These are phyloP conservation scores for Mortierella antarctica DNA, from an alignment of 192 early-diverging fungal genomes.

Conservation along the genomic window DNA sequence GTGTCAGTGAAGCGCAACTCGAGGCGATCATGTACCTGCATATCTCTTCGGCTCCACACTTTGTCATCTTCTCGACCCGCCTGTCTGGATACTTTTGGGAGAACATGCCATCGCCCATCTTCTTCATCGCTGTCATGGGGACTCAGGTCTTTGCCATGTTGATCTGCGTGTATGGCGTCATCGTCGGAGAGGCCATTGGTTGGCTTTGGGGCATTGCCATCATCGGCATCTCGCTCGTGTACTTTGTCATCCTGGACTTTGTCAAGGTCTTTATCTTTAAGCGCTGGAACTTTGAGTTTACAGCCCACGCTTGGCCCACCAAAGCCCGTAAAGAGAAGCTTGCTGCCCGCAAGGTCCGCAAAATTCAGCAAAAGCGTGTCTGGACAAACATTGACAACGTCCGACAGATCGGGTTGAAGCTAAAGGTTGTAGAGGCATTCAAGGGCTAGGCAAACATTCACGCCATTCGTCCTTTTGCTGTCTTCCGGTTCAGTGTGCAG, in stretches of 20 bases:
- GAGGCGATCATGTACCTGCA: conserved; percentile 96
- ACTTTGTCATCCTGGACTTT: conserved; percentile 87
- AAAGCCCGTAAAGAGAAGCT: conserved; percentile 72
- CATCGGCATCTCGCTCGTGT: conserved; percentile 79
- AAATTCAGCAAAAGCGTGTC: conserved; percentile 60
- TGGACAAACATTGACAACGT: conserved; percentile 24
- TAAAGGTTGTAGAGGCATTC: conserved; percentile 31
- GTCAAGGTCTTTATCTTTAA: conserved; percentile 91
- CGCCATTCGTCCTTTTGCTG: not conserved
- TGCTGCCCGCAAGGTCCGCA: conserved; percentile 60
- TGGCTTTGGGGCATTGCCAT: conserved; percentile 80
- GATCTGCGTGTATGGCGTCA: conserved; percentile 76
- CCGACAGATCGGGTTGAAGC: conserved; percentile 36
- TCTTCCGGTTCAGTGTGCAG: not conserved
- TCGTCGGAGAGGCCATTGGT: conserved; percentile 75
- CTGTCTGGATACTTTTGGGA: conserved; percentile 89
- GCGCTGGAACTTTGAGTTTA: conserved; percentile 91
- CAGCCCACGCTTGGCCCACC: conserved; percentile 85
- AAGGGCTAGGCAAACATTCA: conserved; percentile 8
- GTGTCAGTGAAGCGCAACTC: conserved; percentile 61
- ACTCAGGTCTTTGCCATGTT: conserved; percentile 95
- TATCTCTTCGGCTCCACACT: conserved; percentile 92
- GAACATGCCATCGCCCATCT: conserved; percentile 82
- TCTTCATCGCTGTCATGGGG: conserved; percentile 86
- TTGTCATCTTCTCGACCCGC: conserved; percentile 96